Percentiles rank a stretch among this genome's conserved stretches.
Evolutionary conservation across 2,329 filamentous ascomycete species (phyloP).

Genomic region (Fusarium floridanum): DNA sequence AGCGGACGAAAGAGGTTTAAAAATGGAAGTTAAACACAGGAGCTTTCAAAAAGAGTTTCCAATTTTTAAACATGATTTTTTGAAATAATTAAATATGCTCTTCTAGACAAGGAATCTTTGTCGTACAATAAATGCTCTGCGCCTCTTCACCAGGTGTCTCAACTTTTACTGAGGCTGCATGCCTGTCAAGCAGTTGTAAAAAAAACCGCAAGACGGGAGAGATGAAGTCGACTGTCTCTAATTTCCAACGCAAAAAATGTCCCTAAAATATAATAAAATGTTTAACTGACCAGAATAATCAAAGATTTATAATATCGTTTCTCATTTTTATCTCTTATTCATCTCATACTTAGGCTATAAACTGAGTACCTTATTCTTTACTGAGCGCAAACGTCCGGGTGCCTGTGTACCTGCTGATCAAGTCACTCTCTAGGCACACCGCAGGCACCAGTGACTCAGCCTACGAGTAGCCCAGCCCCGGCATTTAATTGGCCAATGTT

Average conservation of each 20-base stretch:
- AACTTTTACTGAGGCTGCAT: neutral
- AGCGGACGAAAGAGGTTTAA: neutral
- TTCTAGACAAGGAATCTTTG: neutral
- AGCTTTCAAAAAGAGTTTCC: neutral
- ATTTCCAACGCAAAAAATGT: too few relatives aligned
- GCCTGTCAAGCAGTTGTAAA: neutral
- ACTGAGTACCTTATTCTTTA: too few relatives aligned
- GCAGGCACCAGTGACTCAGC: slow-evolving; percentile 50
- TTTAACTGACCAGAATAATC: too few relatives aligned
- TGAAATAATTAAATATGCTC: neutral
- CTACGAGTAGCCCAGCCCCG: slow-evolving; percentile 32
- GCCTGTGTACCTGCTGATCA: slow-evolving; percentile 39
- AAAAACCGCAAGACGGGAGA: too few relatives aligned
- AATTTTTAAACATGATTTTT: neutral
- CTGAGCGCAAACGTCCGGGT: too few relatives aligned
- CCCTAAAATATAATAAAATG: too few relatives aligned
- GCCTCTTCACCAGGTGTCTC: neutral
- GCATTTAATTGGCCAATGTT: slow-evolving; percentile 48
- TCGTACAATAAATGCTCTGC: neutral
- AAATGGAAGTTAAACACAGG: neutral
- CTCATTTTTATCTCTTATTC: too few relatives aligned
- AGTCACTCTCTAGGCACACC: slow-evolving; percentile 43
- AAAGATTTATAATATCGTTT: too few relatives aligned
- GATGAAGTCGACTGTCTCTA: too few relatives aligned
- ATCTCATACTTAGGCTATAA: too few relatives aligned